Evolutionary conservation across 2,329 filamentous ascomycete genomes (phyloP).

Genomic region (Lecanosticta acicola): DNA sequence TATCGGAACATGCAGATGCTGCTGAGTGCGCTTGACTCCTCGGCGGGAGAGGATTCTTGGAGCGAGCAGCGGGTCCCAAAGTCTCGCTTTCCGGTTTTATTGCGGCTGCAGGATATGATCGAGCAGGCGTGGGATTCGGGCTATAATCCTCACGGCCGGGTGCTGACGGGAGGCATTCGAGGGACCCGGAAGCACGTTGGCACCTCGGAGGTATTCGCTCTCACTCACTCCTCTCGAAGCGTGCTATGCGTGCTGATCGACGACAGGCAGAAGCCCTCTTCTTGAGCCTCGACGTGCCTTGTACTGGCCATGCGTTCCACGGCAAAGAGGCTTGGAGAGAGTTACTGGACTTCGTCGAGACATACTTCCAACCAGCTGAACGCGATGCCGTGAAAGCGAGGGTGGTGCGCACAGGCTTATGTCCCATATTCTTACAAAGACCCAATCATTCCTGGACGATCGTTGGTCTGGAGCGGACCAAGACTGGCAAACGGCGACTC

Average conservation of each 20-base stretch:
- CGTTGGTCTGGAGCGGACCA: slow-evolving; percentile 69
- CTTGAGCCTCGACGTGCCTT: slow-evolving; percentile 57
- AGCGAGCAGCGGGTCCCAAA: slow-evolving; percentile 47
- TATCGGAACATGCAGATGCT: slow-evolving; percentile 95
- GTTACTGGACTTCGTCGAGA: slow-evolving; percentile 60
- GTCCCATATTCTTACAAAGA: slow-evolving; percentile 86
- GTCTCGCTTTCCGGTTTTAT: too few species aligned
- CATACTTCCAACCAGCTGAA: slow-evolving; percentile 58
- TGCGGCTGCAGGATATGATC: slow-evolving; percentile 77
- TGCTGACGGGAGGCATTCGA: slow-evolving; percentile 78
- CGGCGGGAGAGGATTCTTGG: slow-evolving; percentile 28
- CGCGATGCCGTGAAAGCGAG: slow-evolving; percentile 43
- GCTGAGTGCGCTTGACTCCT: slow-evolving; percentile 17
- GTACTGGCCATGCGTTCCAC: slow-evolving; percentile 47
- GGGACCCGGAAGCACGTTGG: slow-evolving; percentile 91
- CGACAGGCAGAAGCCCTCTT: slow-evolving; percentile 66
- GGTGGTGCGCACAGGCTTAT: slow-evolving; percentile 61
- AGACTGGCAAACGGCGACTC: slow-evolving; percentile 60
- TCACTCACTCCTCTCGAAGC: neutral
- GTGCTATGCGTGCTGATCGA: slow-evolving; percentile 1
- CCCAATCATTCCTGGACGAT: slow-evolving; percentile 87
- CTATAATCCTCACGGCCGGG: slow-evolving; percentile 65
- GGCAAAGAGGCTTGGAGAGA: slow-evolving; percentile 47
- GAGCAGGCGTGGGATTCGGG: slow-evolving; percentile 83
- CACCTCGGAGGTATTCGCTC: slow-evolving; percentile 64